Conservation (phyloP, 352 stramenopile species). For the Plasmopara halstedii region DNA sequence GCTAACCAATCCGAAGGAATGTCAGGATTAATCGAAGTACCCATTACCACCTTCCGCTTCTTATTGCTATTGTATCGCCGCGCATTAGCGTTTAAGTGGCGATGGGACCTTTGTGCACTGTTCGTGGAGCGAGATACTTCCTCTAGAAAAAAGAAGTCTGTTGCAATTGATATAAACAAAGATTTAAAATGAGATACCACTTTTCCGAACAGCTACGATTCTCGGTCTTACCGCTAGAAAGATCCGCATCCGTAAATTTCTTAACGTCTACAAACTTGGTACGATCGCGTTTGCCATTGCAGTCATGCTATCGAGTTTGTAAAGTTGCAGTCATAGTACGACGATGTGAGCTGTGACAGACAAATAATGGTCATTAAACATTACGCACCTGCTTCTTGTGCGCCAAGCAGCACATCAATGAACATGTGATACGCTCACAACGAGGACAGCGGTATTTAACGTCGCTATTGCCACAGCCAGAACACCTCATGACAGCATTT, state of each 20-base stretch:
- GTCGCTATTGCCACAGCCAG: constrained; percentile 30
- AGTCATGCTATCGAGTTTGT: constrained; percentile 40
- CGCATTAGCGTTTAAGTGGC: constrained; percentile 31
- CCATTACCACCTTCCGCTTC: constrained; percentile 21
- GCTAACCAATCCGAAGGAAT: constrained; percentile 60
- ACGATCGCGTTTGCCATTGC: constrained; percentile 74
- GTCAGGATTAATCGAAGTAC: constrained; percentile 42
- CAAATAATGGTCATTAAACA: not conserved
- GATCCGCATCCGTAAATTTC: constrained; percentile 65
- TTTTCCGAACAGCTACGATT: not conserved
- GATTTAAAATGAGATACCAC: not conserved
- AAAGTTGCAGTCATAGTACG: no score
- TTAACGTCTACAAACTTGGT: constrained; percentile 74
- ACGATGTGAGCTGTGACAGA: not conserved
- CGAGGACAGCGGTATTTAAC: constrained; percentile 84
- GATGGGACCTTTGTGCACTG: constrained; percentile 34
- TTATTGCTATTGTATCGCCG: constrained; percentile 24
- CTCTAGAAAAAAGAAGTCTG: constrained; percentile 75
- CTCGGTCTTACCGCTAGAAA: constrained; percentile 50
- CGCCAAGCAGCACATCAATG: constrained; percentile 60
- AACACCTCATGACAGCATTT: constrained; percentile 21
- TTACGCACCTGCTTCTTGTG: constrained; percentile 70
- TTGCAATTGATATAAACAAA: not conserved
- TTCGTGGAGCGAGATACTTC: constrained; percentile 54
- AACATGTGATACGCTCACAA: constrained; percentile 81